Base-by-base conservation (phyloP, 805 yeast genomes). In the Diddensiella santjacobensis region DNA sequence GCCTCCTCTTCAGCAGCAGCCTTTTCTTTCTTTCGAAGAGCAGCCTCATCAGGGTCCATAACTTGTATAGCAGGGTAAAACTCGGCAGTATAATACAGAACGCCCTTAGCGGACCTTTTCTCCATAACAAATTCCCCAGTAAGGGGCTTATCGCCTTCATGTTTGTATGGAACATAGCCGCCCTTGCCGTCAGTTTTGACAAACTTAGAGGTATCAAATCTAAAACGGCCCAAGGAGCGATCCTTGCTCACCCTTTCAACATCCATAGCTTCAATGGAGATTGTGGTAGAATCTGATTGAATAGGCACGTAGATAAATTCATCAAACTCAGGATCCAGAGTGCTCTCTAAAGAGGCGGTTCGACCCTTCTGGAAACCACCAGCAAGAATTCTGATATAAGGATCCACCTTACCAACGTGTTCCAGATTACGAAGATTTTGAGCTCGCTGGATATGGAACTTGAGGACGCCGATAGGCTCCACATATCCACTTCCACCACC, bases 391-490 rank as follows among this genome's bases (percentile, higher is more conserved):
- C 95, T 80, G 4, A 81, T 80, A 62, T 91, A 93, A 39, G 99
- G 99, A 67, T 93, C 98, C 62, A 89, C 80, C 59, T 81, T 87
- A 51, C 98, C 98, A 51, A 93, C 74, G 47, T 79, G 84, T 66
- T 91, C 97, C 67, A 90, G 74, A 67, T 93, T 91, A 51, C 84
- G 78, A 60, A 93, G 76, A 52, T 80, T 84, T 48, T 75, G 78
- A 38, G 95, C 97, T 52, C 75, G 77, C 56, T 77, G 78, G 51
- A 93, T 66, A 43, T 64, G 59, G 49, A 93, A 73, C 61, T 97
- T 81, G 3, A 90, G 75, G 29, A 85, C 91, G 63, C 99, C 99
- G 63, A 91, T 83, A 43, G 99, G 99, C 49, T 88, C 88, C n/a
- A 88, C 80, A 69, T 89, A 91, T 44, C 91, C 93, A 57, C 83